Conservation (phyloP, 768 basidiomycete genomes). For the Nidularia pulvinata region DNA sequence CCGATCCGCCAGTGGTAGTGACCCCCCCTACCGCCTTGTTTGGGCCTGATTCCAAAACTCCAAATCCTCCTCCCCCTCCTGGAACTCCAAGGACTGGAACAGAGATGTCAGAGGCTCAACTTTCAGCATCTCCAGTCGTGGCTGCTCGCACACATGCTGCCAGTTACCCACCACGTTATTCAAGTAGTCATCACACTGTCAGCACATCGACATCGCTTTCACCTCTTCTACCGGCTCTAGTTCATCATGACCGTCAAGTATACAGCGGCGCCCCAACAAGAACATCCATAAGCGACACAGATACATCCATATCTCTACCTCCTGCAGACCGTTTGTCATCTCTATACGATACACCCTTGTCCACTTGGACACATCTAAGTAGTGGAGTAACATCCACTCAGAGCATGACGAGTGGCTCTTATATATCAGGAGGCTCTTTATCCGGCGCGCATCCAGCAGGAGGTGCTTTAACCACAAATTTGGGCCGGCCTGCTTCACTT, state of each 20-base stretch:
- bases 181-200: too few relatives aligned
- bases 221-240: too few relatives aligned
- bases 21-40: too few relatives aligned
- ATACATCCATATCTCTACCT: neutral
- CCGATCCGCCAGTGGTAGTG: neutral
- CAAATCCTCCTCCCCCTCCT: neutral
- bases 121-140: neutral
- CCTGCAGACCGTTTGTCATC: neutral
- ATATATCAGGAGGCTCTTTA: neutral
- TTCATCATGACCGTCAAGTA: too few relatives aligned
- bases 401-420: neutral
- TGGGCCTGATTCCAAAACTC: neutral
- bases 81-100: neutral
- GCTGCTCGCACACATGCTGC: neutral
- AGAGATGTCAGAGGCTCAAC: neutral
- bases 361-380: neutral
- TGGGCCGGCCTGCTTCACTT: constrained; percentile 6
- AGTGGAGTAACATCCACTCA: too few relatives aligned
- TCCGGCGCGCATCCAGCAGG: constrained; percentile 1
- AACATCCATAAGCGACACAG: neutral
- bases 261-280: neutral
- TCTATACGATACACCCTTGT: neutral
- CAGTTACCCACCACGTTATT: neutral
- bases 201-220: too few relatives aligned
- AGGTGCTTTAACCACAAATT: neutral